Base-by-base conservation (phyloP, 1,139 yeast genomes). In the Lizanozyma gosingica region DNA sequence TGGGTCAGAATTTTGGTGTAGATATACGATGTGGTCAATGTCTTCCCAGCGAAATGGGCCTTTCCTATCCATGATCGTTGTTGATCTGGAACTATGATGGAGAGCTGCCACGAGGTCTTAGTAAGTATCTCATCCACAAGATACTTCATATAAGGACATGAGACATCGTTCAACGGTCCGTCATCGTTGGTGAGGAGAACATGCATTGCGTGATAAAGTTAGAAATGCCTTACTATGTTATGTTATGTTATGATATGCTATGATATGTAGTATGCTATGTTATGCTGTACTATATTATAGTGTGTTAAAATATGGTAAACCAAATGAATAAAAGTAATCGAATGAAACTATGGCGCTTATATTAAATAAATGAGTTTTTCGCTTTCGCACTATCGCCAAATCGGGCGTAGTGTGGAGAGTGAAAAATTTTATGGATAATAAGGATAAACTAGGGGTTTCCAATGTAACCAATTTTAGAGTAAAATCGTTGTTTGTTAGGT, bases 51-150 rank as follows among this genome's bases (percentile, higher is more conserved):
- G 56, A 90, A 80, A 63, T 90, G 97, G 11, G 98, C 97, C 59
- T 92, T 92, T 34, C 96, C 96, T 44, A 88, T 90, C 98, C 98
- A 92, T 9, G 97, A 88, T 51, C 94, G 53, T 43, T 59, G 63
- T 37, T 37, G 33, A 9, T 29, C 27, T 14, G 97, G 97, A 3
- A 92, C 82, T 27, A 83, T 90, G 18, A 92, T 79, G 14, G 92
- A 82, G 27, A 92, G 62, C 35, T 83, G 77, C 97, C 97, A 92
- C 54, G 84, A 79, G 14, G 95, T 84, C 42, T 68, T 54, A 36
- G 68, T 56, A 36, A 58, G 58, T 41, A 92, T 71, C 41, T 86
- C 86, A 47, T 83, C 83, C 11, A 86, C 90, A 39, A 92, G 71
- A 50, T 78, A 83, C 54, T 85, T 83, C 47, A 92, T 73, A 60